Percentiles rank a stretch among this genome's conserved stretches.
Evolutionary conservation across 2,329 filamentous ascomycete genomes (phyloP).

Genomic region (Colletotrichum gloeosporioides): DNA sequence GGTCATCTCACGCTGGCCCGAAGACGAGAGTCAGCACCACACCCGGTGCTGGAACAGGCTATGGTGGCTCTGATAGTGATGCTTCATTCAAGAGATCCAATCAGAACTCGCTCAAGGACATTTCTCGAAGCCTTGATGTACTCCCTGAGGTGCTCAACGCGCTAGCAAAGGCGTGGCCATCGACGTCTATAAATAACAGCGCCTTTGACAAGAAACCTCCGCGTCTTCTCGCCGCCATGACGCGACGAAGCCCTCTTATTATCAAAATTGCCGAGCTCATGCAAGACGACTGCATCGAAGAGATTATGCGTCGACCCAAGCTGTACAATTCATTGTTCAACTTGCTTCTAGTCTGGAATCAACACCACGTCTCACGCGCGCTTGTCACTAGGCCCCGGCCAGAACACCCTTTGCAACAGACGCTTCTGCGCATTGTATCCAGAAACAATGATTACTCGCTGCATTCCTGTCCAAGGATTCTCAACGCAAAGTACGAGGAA

Average conservation of each 20-base stretch:
- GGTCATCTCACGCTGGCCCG: not conserved
- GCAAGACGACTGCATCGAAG: constrained; percentile 26
- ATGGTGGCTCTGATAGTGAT: not conserved
- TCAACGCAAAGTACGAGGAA: not conserved
- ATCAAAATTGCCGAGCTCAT: constrained; percentile 27
- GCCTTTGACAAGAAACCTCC: constrained; percentile 4
- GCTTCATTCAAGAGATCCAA: not conserved
- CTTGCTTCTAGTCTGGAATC: not conserved
- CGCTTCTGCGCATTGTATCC: not conserved
- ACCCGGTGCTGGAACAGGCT: not conserved
- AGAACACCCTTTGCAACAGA: not conserved
- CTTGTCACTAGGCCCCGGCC: not conserved
- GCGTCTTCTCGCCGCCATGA: constrained; percentile 14
- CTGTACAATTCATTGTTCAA: not conserved
- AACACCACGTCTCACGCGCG: not conserved
- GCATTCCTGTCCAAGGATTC: not conserved
- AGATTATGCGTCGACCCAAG: not conserved
- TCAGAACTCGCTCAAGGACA: not conserved
- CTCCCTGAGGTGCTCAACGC: not conserved
- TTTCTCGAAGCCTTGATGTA: not conserved
- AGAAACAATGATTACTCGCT: not conserved
- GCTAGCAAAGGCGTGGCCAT: not conserved
- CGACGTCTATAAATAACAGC: too few relatives aligned
- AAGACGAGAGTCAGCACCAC: not conserved
- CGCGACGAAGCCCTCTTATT: constrained; percentile 29